These are phyloP conservation scores for Dichotomopilus funicola DNA, from an alignment of 2,329 filamentous ascomycete species.

Conservation along the genomic window DNA sequence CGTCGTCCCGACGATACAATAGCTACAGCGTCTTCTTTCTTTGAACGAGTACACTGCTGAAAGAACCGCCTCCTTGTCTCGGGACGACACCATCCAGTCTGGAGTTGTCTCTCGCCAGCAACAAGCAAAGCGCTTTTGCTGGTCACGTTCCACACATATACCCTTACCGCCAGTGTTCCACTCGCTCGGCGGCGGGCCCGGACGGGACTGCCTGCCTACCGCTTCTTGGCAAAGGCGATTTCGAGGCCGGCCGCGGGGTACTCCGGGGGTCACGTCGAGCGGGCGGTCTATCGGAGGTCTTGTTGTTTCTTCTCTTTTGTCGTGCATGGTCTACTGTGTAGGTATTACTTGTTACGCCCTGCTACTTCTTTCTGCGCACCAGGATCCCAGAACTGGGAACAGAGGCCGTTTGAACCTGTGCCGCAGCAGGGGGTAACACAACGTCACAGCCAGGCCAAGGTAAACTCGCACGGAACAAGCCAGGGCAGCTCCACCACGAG, in stretches of 20 bases:
- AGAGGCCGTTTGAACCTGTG: neutral
- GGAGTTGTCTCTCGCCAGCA: neutral
- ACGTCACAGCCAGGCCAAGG: conserved; percentile 13
- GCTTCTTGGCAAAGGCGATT: conserved; percentile 5
- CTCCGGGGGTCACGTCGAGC: neutral
- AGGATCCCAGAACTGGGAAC: neutral
- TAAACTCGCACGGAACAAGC: neutral
- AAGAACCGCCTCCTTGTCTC: neutral
- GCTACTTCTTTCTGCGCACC: neutral
- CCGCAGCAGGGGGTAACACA: conserved; percentile 5
- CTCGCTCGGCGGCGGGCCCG: neutral
- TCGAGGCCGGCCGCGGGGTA: neutral
- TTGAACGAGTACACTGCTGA: too few species aligned
- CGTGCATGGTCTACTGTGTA: neutral
- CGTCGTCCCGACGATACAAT: too few species aligned
- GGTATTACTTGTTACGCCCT: neutral
- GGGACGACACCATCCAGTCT: neutral
- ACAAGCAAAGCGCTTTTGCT: neutral
- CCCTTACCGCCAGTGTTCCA: neutral
- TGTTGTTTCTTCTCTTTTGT: neutral
- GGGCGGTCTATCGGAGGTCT: neutral
- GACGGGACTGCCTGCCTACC: conserved; percentile 2
- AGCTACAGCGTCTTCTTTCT: too few species aligned
- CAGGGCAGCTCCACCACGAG: conserved; percentile 12
- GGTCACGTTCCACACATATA: neutral